These are phyloP conservation scores for Polytrichum formosum DNA, from an alignment of 225 moss, liverwort and hornwort species.

Conservation along the genomic window DNA sequence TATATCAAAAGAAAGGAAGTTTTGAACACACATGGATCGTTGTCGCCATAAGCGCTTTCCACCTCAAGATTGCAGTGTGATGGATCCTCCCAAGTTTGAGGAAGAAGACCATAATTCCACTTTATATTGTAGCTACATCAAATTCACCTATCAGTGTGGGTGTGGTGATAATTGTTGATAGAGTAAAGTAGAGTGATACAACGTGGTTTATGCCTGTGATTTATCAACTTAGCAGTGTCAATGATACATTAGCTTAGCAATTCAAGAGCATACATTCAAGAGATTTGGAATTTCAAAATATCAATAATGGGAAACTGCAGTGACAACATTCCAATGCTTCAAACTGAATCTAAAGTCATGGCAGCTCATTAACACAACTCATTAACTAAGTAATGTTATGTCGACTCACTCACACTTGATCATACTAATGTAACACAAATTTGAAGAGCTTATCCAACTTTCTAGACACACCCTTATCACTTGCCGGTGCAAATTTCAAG, in stretches of 20 bases:
- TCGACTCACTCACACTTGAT: no score
- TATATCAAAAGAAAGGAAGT: no score
- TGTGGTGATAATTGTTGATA: not conserved
- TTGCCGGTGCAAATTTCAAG: no score
- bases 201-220: not conserved
- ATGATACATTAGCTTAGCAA: not conserved
- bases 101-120: constrained; percentile 88
- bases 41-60: constrained; percentile 68
- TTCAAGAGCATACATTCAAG: not conserved
- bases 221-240: not conserved
- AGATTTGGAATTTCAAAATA: no score
- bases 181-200: not conserved
- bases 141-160: not conserved
- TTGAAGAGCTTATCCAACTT: no score
- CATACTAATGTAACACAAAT: not conserved
- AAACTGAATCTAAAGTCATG: no score
- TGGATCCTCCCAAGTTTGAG: constrained; percentile 89
- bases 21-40: constrained; percentile 56
- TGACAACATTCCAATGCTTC: no score
- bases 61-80: constrained; percentile 62
- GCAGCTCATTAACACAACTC: no score
- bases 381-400: no score
- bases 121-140: constrained; percentile 62
- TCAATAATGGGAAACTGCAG: no score
- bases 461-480: no score